These are phyloP conservation scores for Sporothrix euskadiensis DNA, from an alignment of 2,329 filamentous ascomycete species.

Conservation along the genomic window DNA sequence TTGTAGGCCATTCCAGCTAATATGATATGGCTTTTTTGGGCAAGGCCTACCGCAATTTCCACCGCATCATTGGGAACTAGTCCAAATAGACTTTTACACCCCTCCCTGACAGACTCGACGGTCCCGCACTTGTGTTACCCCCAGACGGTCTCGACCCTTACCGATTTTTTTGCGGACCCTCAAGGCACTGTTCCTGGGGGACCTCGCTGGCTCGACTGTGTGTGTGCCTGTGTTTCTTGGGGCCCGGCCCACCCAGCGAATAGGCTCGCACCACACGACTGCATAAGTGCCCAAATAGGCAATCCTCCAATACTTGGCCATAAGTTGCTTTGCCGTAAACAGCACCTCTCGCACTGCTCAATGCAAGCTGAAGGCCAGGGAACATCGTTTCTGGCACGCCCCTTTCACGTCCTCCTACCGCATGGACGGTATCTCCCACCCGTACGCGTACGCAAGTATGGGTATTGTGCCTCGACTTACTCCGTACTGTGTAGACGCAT, in stretches of 20 bases:
- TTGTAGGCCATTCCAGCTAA: not conserved
- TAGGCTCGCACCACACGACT: not conserved
- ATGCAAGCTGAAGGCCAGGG: not conserved
- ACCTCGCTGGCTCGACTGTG: not conserved
- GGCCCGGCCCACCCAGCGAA: not conserved
- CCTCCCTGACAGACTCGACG: not conserved
- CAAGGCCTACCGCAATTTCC: not conserved
- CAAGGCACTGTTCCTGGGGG: not conserved
- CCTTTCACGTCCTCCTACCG: not conserved
- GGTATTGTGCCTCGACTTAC: no score
- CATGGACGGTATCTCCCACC: not conserved
- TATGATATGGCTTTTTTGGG: constrained; percentile 4
- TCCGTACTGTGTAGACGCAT: not conserved
- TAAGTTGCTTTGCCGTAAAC: not conserved
- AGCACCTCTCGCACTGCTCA: not conserved
- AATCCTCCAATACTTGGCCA: not conserved
- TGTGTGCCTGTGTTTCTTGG: not conserved
- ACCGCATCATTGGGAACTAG: not conserved
- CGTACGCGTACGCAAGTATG: not conserved
- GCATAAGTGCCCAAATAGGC: constrained; percentile 13
- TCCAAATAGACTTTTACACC: not conserved
- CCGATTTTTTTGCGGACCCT: not conserved
- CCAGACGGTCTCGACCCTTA: not conserved
- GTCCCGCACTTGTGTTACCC: not conserved
- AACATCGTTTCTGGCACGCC: not conserved